A percentile compares a stretch with the other conserved stretches of the same genome.
phyloP scores from a whole-genome alignment of 176 grass and related monocot genomes.

The Carex pumila region DNA sequence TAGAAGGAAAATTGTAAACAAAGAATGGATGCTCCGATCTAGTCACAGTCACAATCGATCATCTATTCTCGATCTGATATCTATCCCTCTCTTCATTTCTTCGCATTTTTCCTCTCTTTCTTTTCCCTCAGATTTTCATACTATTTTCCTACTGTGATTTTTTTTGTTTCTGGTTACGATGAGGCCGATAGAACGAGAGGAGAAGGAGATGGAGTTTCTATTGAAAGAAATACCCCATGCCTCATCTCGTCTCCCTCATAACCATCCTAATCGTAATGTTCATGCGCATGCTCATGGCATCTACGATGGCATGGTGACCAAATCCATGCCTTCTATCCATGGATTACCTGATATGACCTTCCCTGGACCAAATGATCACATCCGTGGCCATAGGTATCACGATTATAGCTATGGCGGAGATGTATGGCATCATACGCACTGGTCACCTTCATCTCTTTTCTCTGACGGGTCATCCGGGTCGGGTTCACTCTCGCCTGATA shows the following conservation, averaged over 20 bases:
- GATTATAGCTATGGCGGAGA: constrained; percentile 26
- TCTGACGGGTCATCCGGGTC: constrained; percentile 15
- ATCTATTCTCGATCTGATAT: constrained; percentile 1
- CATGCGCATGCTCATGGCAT: constrained; percentile 19
- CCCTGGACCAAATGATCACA: neutral
- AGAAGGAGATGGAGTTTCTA: constrained; percentile 65
- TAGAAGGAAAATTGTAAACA: neutral
- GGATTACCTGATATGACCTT: neutral
- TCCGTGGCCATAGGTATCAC: neutral
- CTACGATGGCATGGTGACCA: constrained; percentile 16
- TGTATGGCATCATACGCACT: neutral
- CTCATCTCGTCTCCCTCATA: constrained; percentile 26
- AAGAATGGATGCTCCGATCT: constrained; percentile 13
- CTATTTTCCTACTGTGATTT: constrained; percentile 8
- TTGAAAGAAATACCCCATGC: constrained; percentile 45
- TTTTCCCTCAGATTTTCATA: constrained; percentile 12
- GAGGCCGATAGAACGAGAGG: constrained; percentile 24
- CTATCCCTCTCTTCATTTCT: neutral
- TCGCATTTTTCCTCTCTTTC: neutral
- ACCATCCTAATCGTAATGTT: neutral
- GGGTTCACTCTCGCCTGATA: neutral
- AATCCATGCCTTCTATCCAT: neutral
- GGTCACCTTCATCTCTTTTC: constrained; percentile 7
- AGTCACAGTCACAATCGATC: neutral
- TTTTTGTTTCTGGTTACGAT: constrained; percentile 12